phyloP scores from a whole-genome alignment of 306 rosid species.

The Luffa aegyptiaca region DNA sequence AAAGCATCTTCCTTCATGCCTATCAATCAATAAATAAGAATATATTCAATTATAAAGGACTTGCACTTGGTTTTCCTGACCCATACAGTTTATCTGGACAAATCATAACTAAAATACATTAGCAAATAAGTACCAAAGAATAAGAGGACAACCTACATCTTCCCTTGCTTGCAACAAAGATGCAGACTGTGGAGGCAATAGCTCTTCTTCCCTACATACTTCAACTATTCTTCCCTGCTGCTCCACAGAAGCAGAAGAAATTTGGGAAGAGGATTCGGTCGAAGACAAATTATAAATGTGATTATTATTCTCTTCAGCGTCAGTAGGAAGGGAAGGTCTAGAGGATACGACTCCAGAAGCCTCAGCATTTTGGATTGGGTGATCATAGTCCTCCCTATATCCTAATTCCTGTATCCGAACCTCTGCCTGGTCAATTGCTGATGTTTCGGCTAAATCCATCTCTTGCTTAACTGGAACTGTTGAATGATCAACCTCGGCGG shows the following conservation, averaged over 20 bases:
- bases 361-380: conserved; percentile 19
- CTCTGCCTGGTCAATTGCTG: conserved; percentile 24
- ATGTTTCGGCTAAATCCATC: conserved; percentile 13
- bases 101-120: not conserved
- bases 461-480: conserved; percentile 16
- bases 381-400: conserved; percentile 24
- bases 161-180: conserved; percentile 45
- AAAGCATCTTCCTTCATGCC: conserved; percentile 81
- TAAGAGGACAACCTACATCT: conserved; percentile 91
- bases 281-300: conserved; percentile 20
- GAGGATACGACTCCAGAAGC: conserved; percentile 13
- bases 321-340: conserved; percentile 23
- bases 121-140: conserved; percentile 23
- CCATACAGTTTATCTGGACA: conserved; percentile 18
- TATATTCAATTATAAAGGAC: conserved; percentile 48
- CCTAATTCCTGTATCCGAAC: conserved; percentile 22
- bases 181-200: conserved; percentile 4
- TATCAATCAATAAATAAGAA: conserved; percentile 80
- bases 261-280: conserved; percentile 11
- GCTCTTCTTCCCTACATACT: conserved; percentile 19
- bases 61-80: conserved; percentile 19
- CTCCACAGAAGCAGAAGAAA: conserved; percentile 21
- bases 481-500: conserved; percentile 22
- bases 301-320: conserved; percentile 25
- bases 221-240: conserved; percentile 16